Base-by-base conservation (phyloP, 192 early-diverging fungal species). In the Backusella morwellensis region DNA sequence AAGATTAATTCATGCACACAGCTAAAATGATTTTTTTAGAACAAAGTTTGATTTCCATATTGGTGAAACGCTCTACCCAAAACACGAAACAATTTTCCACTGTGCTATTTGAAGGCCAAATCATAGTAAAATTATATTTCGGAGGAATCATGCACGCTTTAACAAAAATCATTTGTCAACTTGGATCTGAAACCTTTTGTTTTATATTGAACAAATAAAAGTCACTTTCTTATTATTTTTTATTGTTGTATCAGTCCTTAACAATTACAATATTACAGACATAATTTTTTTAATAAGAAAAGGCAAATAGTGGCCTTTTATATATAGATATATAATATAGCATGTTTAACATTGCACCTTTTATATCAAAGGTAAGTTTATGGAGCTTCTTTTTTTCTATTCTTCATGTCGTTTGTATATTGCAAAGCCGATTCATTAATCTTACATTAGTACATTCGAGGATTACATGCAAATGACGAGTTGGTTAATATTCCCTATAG, bases 391-490 rank as follows among this genome's bases (percentile, higher is more conserved):
- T 50, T 50, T 50, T 5, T 17, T n/a, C 19, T n/a, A 50, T 2
- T 50, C 47, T 14, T 63, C 26, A 29, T 29, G 23, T 26, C 19
- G 26, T 63, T 63, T 29, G 26, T 4, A 29, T 14, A 23, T 29
- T n/a, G 11, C 26, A 63, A 63, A 29, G 23, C 26, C 56, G 29
- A 23, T 29, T 63, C 56, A 63, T 63, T 12, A 14, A 50, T 6
- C 54, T 23, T 26, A 63, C 23, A 59, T 75, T 77, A 85, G 76
- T 88, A 84, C 77, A 85, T 88, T 44, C 77, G 86, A 17, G 68
- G 70, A 68, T 77, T 88, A 21, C 84, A 88, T 76, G 72, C 50
- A 6, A 52, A 78, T 29, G 77, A 84, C 35, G 85, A 85, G 9
- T 34, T 35, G 4, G 56, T 83, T 14, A 35, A 77, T 12, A 79